A percentile compares a stretch with the other conserved stretches of the same genome.
Conservation (phyloP, 208 protist genomes). For the Spongospora subterranea region DNA sequence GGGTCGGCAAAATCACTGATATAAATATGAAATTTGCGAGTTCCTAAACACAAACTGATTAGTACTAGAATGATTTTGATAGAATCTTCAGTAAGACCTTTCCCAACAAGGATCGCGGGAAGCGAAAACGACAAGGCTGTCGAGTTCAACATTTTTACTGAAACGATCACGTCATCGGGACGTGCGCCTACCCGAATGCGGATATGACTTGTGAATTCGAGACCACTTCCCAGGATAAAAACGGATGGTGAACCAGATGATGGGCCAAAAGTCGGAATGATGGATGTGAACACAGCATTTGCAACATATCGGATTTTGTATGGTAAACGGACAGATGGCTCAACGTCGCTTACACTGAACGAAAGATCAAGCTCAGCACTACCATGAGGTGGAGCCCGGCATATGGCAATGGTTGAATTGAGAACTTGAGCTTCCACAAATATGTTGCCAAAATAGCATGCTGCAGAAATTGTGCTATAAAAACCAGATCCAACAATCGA, state of each 20-base stretch:
- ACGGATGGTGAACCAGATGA: not conserved
- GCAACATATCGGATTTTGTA: not conserved
- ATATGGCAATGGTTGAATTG: not conserved
- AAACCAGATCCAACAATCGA: not conserved
- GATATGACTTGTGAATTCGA: not conserved
- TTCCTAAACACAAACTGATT: no score
- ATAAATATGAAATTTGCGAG: not conserved
- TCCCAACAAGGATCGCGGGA: not conserved
- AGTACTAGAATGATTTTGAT: no score
- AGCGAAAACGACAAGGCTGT: not conserved
- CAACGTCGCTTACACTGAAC: not conserved
- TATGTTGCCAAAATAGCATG: not conserved
- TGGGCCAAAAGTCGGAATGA: not conserved
- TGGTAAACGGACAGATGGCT: not conserved
- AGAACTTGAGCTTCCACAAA: not conserved
- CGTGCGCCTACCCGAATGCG: not conserved
- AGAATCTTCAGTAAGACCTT: not conserved
- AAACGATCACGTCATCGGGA: not conserved
- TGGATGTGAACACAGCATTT: not conserved
- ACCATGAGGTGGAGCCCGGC: not conserved
- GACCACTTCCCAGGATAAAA: not conserved
- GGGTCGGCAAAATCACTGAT: slow-evolving; percentile 9
- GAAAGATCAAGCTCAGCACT: not conserved
- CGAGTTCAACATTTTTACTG: not conserved
- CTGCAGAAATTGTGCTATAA: not conserved